A percentile compares a stretch with the other conserved stretches of the same genome.
phyloP scores from a whole-genome alignment of 2,329 filamentous ascomycete species.

The Gaeumannomyces tritici region DNA sequence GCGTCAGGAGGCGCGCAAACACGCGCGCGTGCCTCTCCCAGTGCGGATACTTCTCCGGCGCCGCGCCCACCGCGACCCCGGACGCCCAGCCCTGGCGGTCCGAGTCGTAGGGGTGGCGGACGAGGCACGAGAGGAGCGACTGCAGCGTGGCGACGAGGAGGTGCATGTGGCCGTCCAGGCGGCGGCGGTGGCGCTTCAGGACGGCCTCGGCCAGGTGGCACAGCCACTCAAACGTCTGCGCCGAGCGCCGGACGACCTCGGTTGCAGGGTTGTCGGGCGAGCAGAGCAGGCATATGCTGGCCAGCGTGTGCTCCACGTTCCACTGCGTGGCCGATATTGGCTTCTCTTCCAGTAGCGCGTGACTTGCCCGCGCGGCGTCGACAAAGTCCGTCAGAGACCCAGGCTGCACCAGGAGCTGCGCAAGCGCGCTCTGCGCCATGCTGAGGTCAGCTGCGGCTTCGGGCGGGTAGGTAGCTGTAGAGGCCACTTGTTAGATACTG shows the following conservation, averaged over 20 bases:
- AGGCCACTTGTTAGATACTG: neutral
- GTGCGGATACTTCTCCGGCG: slow-evolving; percentile 24
- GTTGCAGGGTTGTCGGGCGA: slow-evolving; percentile 9
- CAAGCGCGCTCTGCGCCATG: slow-evolving; percentile 30
- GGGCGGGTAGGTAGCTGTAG: neutral
- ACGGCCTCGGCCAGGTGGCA: slow-evolving; percentile 46
- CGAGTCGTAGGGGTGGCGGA: slow-evolving; percentile 25
- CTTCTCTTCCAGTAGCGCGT: slow-evolving; percentile 38
- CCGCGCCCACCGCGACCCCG: slow-evolving; percentile 14
- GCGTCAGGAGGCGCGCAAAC: slow-evolving; percentile 19
- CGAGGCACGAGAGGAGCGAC: slow-evolving; percentile 43
- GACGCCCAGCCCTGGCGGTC: slow-evolving; percentile 9
- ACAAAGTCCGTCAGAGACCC: slow-evolving; percentile 21
- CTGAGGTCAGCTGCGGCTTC: slow-evolving; percentile 24
- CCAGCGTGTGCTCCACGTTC: slow-evolving; percentile 45
- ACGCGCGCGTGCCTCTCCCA: slow-evolving; percentile 35
- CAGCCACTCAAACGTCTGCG: slow-evolving; percentile 32
- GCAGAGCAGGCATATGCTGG: slow-evolving; percentile 29
- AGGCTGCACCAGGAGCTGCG: slow-evolving; percentile 18
- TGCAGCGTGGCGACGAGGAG: slow-evolving; percentile 45
- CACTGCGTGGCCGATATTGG: slow-evolving; percentile 44
- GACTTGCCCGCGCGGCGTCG: slow-evolving; percentile 30
- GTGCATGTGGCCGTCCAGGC: slow-evolving; percentile 53
- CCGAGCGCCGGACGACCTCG: slow-evolving; percentile 11
- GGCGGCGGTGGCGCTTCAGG: slow-evolving; percentile 48